Evolutionary conservation across 2,329 filamentous ascomycete species (phyloP).

Genomic region (Trichophyton mentagrophytes): DNA sequence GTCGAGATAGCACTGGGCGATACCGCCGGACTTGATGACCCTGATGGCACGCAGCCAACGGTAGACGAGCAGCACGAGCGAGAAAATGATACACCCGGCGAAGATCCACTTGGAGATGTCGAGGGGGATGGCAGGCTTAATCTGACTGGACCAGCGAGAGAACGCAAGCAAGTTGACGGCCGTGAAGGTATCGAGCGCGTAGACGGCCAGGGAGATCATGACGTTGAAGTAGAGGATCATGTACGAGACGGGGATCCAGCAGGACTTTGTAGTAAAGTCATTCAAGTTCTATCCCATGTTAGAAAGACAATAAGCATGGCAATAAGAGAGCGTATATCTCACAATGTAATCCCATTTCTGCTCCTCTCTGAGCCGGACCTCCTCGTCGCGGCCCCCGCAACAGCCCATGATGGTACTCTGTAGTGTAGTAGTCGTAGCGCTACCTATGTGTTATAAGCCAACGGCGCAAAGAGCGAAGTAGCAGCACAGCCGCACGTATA

Average conservation of each 20-base stretch:
- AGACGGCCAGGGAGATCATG: slow-evolving; percentile 67
- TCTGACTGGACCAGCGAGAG: slow-evolving; percentile 73
- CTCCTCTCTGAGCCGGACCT: slow-evolving; percentile 58
- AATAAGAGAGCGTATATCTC: slow-evolving; percentile 25
- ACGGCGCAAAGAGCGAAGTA: background rate
- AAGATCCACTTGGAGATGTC: slow-evolving; percentile 89
- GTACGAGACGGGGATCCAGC: slow-evolving; percentile 67
- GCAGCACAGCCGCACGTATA: background rate
- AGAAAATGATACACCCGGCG: slow-evolving; percentile 78
- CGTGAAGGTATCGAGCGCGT: slow-evolving; percentile 82
- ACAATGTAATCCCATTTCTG: slow-evolving; percentile 94
- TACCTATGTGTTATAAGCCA: background rate
- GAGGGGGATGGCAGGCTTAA: slow-evolving; percentile 65
- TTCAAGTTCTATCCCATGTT: slow-evolving; percentile 35
- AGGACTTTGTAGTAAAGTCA: slow-evolving; percentile 77
- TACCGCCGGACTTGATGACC: slow-evolving; percentile 71
- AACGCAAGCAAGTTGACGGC: slow-evolving; percentile 83
- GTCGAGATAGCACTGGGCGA: slow-evolving; percentile 86
- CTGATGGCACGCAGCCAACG: slow-evolving; percentile 68
- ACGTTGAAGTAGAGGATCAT: slow-evolving; percentile 72
- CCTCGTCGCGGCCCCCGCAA: slow-evolving; percentile 42
- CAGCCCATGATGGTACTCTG: slow-evolving; percentile 47
- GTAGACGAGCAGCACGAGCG: slow-evolving; percentile 66
- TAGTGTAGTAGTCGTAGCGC: background rate
- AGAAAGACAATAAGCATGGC: background rate